Conservation (phyloP, 2,329 filamentous ascomycete species). For the Cadophora sp. region DNA sequence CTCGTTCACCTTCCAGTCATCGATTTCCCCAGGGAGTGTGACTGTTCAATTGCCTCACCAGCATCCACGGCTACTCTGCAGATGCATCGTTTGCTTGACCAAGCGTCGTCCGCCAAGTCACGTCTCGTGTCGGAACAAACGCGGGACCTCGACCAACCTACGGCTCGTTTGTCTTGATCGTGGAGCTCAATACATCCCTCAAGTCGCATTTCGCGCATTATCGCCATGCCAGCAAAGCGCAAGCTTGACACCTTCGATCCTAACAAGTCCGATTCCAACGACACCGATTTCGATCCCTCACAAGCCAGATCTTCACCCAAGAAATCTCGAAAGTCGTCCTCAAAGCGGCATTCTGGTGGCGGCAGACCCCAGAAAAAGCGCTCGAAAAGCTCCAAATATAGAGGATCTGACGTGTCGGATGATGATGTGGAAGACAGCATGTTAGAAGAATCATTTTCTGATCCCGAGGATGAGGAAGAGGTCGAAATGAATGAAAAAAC, state of each 20-base stretch:
- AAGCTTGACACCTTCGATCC: conserved; percentile 70
- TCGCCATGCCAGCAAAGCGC: conserved; percentile 47
- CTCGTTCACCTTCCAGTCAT: not conserved
- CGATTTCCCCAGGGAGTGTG: not conserved
- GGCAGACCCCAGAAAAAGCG: conserved; percentile 45
- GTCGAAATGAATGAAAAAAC: conserved; percentile 53
- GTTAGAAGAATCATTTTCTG: conserved; percentile 57
- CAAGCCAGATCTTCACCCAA: conserved; percentile 54
- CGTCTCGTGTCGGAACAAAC: conserved; percentile 20
- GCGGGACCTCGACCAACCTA: conserved; percentile 16
- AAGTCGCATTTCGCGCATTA: conserved; percentile 4
- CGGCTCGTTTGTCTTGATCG: conserved; percentile 16
- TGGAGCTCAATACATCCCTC: not conserved
- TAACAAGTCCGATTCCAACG: conserved; percentile 70
- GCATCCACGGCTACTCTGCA: not conserved
- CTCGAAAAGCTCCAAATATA: conserved; percentile 53
- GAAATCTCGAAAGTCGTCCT: conserved; percentile 44
- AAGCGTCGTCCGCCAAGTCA: conserved; percentile 6
- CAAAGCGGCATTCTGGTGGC: conserved; percentile 40
- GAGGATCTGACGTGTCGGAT: conserved; percentile 68
- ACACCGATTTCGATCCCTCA: conserved; percentile 68
- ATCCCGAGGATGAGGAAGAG: conserved; percentile 50
- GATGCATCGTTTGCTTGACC: conserved; percentile 4
- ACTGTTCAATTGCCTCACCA: not conserved
- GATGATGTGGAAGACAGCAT: conserved; percentile 60